Base-by-base conservation (phyloP, 2,329 filamentous ascomycete species). In the Diplodia sapinea region DNA sequence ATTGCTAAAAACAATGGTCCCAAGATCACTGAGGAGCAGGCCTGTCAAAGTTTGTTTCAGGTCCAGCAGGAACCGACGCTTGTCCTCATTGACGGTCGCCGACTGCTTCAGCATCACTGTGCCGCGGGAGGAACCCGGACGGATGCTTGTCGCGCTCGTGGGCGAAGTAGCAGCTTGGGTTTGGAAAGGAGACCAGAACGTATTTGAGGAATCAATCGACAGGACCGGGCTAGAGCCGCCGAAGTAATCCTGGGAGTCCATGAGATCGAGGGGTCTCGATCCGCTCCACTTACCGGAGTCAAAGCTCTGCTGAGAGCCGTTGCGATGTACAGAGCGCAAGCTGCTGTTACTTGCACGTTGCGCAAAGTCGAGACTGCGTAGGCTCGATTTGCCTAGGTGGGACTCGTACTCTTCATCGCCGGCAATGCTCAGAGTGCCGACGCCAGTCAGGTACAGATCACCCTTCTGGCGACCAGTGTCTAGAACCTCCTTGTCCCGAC, bases 121-220 rank as follows among this genome's bases (percentile, higher is more conserved):
- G 71, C 90, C 88, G 65, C 86, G 89, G 0, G 88, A 89, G 1
- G 89, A 91, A 0, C 87, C 86, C 4, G 88, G 89, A 23, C 89
- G 85, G 9, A 78, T 85, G 80, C 76, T 92, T 75, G 80, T 89
- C 76, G 84, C 82, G 69, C 83, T 87, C 0, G 88, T 86, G 1
- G 90, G 88, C 40, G 87, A 88, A 69, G 89, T 85, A 0, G 87
- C 84, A 49, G 43, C 49, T 63, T 86, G 83, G 0, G 88, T 88
- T 69, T 92, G 90, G 72, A 94, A 93, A 0, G 92, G 92, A 2
- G 94, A 97, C 93, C 93, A 97, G 76, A 94, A 96, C 0, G 93
- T 95, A 17, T 88, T 88, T 29, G 86, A 86, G 0, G 92, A 90
- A 73, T 95, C 92, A 68, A 90, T 89, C 0, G 90, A 89, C 52